phyloP scores from a whole-genome alignment of 768 basidiomycete species.

The Rhodotorula graminis region DNA sequence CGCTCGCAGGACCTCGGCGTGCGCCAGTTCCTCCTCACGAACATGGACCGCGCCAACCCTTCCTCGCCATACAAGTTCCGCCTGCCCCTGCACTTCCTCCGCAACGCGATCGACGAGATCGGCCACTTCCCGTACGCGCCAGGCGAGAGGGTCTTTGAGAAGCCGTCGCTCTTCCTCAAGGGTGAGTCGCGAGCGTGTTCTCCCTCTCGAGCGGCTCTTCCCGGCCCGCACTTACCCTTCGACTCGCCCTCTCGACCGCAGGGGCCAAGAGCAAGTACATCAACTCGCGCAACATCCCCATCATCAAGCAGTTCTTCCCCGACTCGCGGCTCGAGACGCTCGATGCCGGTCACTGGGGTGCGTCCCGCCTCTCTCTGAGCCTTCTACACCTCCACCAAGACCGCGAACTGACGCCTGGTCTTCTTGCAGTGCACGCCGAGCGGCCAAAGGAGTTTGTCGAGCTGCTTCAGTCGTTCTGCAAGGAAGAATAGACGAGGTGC shows the following conservation, averaged over 20 bases:
- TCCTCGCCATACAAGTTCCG: slow-evolving; percentile 58
- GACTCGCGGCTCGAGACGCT: slow-evolving; percentile 59
- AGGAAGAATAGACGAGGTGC: neutral
- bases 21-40: slow-evolving; percentile 81
- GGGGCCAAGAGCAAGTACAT: slow-evolving; percentile 57
- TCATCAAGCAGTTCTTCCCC: slow-evolving; percentile 69
- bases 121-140: slow-evolving; percentile 72
- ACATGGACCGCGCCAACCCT: slow-evolving; percentile 52
- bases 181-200: neutral
- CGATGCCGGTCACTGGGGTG: slow-evolving; percentile 84
- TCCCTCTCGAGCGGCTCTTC: neutral
- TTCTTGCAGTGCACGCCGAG: slow-evolving; percentile 70
- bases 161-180: slow-evolving; percentile 43
- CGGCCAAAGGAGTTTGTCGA: slow-evolving; percentile 53
- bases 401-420: too few species aligned
- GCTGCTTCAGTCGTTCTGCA: slow-evolving; percentile 47
- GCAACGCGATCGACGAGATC: slow-evolving; percentile 59
- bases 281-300: slow-evolving; percentile 63
- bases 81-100: slow-evolving; percentile 66
- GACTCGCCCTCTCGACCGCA: neutral
- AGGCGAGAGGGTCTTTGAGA: slow-evolving; percentile 25
- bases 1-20: slow-evolving; percentile 62
- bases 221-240: neutral
- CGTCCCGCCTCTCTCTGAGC: slow-evolving; percentile 40
- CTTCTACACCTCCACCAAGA: neutral